Base-by-base conservation (phyloP, 805 yeast species). In the Lachancea nothofagi region DNA sequence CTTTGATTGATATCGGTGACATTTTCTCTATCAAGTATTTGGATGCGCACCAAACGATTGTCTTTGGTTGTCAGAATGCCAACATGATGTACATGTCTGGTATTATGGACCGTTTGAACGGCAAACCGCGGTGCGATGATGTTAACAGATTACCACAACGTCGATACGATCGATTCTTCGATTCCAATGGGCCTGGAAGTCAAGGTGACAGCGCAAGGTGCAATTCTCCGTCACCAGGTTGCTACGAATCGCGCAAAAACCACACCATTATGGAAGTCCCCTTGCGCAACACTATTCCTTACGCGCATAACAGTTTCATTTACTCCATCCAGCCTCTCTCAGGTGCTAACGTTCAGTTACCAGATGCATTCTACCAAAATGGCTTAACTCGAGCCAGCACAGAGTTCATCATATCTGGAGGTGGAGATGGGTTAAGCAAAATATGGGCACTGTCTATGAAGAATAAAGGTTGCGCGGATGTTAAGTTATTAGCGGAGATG, bases 51-150 rank as follows among this genome's bases (percentile, higher is more conserved):
- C 71, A 78, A 33, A 76, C 85, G 0, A 67, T 90, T 3, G 85
- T 80, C 46, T 74, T 86, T 51, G 98, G 98, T 4, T 81, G 95
- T 9, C 97, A 93, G 59, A 90, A 89, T 57, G 96, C 97, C 3
- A 75, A 89, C 1, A 74, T 90, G 13, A 74, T 85, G 29, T 90
- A 84, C 78, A 78, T 85, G 42, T 72, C 72, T 32, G 52, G 56
- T 28, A 43, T 61, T 3, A 48, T 59, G 27, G 50, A 55, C 15
- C 41, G 51, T 32, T 32, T 56, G 13, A 36, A 51, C 17, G 41
- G 40, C 6, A 38, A 39, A 9, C 15, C 33, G 8, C 37, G 45
- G 15, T 33, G 36, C 0, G 47, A 43, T 19, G 61, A 61, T 48
- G 52, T 60, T 19, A 62, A 55, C 39, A 65, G 65, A 30, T 58